Base-by-base conservation (phyloP, 345 rosid genomes). In the Melaleuca quinquenervia region DNA sequence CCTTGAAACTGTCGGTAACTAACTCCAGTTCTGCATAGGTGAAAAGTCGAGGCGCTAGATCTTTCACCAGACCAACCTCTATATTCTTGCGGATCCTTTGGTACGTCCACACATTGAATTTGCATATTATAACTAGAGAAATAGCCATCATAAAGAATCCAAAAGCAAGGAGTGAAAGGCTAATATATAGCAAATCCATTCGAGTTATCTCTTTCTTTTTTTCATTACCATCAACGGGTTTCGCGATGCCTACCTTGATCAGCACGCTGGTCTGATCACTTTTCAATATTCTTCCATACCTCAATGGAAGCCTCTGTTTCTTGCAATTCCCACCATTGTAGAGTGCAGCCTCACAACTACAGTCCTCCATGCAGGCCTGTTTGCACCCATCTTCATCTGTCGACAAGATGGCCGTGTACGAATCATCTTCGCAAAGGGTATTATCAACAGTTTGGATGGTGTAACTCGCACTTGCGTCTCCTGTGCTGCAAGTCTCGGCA, bases 331-430 rank as follows among this genome's bases (percentile, higher is more conserved):
- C 60, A 18, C 52, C 27, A 0, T 8, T 82, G 48, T 41, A 90
- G 14, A 89, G 78, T 0, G 88, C 91, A 16, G 86, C 92, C 83
- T 90, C 86, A 22, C 92, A 90, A 74, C 85, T 86, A 24, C 89
- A 87, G 50, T 90, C 89, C 36, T 62, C 85, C 58, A 82, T 32
- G 48, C 90, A 90, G 11, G 88, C 90, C 76, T 84, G 36, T 7
- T 6, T 1, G 16, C 91, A 90, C 5, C 82, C 82, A 26, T 85
- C 88, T 27, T 85, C 76, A 5, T n/a, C 54, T 54, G 54, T 29
- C 14, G 50, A 22, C 1, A 70, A 12, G 22, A 83, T 3, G 29
- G 3, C 50, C 0, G 83, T 83, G 84, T 87, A 88, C 1, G 89
- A 10, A 84, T 2, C 22, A 55, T 87, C 89, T 84, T 84, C 84